phyloP scores from a whole-genome alignment of 192 early-diverging fungal species.

The Backusella morwellensis region DNA sequence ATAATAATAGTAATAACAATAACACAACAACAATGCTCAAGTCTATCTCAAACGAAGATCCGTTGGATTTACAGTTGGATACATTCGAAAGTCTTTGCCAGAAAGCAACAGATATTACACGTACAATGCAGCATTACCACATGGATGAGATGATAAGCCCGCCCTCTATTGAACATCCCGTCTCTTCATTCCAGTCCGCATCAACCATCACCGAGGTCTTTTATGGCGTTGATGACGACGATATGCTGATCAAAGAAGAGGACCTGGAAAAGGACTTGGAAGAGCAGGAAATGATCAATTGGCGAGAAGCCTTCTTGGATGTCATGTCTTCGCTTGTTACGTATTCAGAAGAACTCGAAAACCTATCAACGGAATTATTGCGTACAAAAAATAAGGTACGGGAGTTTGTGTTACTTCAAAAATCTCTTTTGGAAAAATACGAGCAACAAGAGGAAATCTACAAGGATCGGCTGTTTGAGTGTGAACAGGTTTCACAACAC shows the following conservation, averaged over 20 bases:
- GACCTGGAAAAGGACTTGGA: background rate
- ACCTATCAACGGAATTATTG: constrained; percentile 18
- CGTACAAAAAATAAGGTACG: constrained; percentile 15
- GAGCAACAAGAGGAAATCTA: constrained; percentile 23
- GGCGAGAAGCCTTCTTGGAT: constrained; percentile 19
- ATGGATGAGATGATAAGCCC: background rate
- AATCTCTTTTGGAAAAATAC: constrained; percentile 11
- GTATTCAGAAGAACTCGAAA: constrained; percentile 29
- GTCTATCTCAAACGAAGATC: background rate
- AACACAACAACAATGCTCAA: background rate
- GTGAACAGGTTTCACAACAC: constrained; percentile 7
- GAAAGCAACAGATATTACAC: background rate
- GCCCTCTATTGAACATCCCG: background rate
- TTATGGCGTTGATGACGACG: background rate
- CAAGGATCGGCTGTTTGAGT: constrained; percentile 12
- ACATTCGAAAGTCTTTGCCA: background rate
- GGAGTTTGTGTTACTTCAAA: constrained; percentile 14
- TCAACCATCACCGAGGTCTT: background rate
- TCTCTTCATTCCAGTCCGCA: background rate
- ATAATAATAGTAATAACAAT: background rate
- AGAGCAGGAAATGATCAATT: background rate
- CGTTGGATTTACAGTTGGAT: background rate
- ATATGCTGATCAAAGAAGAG: background rate
- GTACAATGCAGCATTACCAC: background rate
- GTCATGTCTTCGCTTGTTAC: constrained; percentile 18